These are phyloP conservation scores for Schizochytrium sp. DNA, from an alignment of 108 stramenopile species.

Conservation along the genomic window DNA sequence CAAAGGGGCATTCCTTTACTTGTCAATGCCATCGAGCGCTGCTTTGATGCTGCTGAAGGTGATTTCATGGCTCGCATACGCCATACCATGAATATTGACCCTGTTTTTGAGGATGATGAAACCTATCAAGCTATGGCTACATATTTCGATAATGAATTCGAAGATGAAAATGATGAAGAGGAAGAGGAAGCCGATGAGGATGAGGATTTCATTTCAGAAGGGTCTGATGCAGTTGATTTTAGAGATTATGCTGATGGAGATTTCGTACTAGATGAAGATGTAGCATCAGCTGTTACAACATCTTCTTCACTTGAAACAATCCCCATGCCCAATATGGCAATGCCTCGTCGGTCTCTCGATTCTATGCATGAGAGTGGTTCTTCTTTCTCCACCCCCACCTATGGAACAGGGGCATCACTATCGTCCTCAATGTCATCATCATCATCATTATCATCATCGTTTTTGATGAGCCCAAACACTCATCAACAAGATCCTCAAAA, in stretches of 20 bases:
- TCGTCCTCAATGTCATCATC: too few relatives aligned
- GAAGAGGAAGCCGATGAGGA: neutral
- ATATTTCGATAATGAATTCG: neutral
- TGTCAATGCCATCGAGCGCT: constrained; percentile 27
- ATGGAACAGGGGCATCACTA: too few relatives aligned
- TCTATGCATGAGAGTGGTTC: too few relatives aligned
- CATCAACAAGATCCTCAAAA: too few relatives aligned
- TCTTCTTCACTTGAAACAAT: too few relatives aligned
- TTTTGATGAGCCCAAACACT: too few relatives aligned
- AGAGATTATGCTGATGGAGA: neutral
- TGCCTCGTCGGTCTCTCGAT: too few relatives aligned
- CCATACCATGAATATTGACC: neutral
- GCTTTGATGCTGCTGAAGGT: neutral
- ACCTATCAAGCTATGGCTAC: neutral
- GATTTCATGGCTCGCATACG: neutral
- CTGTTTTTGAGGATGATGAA: neutral
- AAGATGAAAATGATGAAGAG: constrained; percentile 38
- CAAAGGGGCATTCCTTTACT: neutral
- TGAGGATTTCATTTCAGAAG: neutral
- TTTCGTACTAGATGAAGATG: neutral
- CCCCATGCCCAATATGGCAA: too few relatives aligned
- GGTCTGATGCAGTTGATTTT: neutral
- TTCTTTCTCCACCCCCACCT: too few relatives aligned
- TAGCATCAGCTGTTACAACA: too few relatives aligned
- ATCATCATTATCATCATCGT: too few relatives aligned